Percentiles rank a stretch among this genome's conserved stretches.
Evolutionary conservation across 345 rosid species (phyloP).

Genomic region (Limnanthes douglasii): DNA sequence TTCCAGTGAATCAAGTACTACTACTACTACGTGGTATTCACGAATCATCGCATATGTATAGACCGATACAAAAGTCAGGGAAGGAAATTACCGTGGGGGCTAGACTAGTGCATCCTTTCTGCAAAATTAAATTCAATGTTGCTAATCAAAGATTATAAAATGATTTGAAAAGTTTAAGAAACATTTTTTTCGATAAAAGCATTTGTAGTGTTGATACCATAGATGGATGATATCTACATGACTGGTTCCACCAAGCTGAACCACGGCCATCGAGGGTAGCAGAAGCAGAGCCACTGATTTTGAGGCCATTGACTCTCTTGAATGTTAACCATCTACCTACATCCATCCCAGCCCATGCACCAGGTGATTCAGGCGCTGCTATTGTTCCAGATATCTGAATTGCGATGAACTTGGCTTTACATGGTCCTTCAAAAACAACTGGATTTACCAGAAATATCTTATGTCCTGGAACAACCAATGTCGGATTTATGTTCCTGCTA

Average conservation of each 20-base stretch:
- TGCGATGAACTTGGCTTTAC: constrained; percentile 13
- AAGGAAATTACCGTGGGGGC: constrained; percentile 18
- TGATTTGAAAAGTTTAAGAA: background rate
- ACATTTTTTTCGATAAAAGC: background rate
- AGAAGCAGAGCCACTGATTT: constrained; percentile 8
- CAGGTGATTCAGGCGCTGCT: constrained; percentile 15
- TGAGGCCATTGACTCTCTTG: constrained; percentile 7
- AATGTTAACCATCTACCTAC: constrained; percentile 16
- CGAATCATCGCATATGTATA: too few relatives aligned
- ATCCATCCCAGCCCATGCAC: constrained; percentile 13
- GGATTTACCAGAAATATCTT: constrained; percentile 17
- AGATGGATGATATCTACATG: constrained; percentile 18
- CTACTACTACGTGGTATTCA: too few relatives aligned
- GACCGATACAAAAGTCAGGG: too few relatives aligned
- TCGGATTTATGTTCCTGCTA: background rate
- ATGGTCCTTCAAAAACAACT: constrained; percentile 14
- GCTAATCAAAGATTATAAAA: background rate
- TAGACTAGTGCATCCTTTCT: constrained; percentile 18
- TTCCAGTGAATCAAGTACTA: too few relatives aligned
- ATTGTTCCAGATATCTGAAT: constrained; percentile 19
- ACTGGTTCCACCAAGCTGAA: constrained; percentile 24
- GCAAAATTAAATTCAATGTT: background rate
- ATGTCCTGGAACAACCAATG: constrained; percentile 9
- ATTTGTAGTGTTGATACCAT: too few relatives aligned
- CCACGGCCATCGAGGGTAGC: constrained; percentile 16